Base-by-base conservation (phyloP, 2,329 filamentous ascomycete genomes). In the Berkeleyomyces basicola region DNA sequence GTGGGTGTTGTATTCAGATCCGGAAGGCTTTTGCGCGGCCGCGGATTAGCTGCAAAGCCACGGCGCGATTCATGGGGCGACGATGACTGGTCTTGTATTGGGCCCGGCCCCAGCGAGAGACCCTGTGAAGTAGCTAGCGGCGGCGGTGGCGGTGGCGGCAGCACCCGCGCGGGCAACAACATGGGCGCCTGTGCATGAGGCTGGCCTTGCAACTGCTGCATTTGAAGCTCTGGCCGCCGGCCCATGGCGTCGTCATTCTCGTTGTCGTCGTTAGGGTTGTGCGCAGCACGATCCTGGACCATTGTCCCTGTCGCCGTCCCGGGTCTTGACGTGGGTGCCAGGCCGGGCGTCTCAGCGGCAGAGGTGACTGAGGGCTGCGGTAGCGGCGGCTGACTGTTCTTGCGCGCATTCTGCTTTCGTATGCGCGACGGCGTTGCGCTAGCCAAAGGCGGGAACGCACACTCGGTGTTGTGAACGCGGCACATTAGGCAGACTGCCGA, bases 401-500 rank as follows among this genome's bases (percentile, higher is more conserved):
- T 44, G 59, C 46, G 16, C 55, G 36, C 42, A 33, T 59, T 43
- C 62, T 64, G 46, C 62, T 65, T 59, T 31, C 63, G 65, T 33
- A 63, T 57, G 9, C 65, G 67, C 61, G 64, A 67, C 44, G 66
- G 67, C 49, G 63, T 66, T 39, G 59, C 64, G 61, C 61, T 67
- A 62, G 66, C 66, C 62, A 44, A 68, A 64, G 63, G 73, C 7
- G 79, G 79, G 62, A 81, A 82, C 58, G 77, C 74, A 64, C 82
- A 84, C 33, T 81, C 77, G 4, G 80, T 81, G 7, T 77, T 76
- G 67, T 83, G 80, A 23, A 80, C 77, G 46, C 77, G 77, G 69
- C 82, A 85, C 68, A 83, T 75, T 7, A 82, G 70, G 67, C 82
- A 85, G 6, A 75, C 74, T 60, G 77, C 72, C 1, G 78, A 75